phyloP scores from a whole-genome alignment of 2,329 filamentous ascomycete genomes.

The Ophiostoma pallidulum region DNA sequence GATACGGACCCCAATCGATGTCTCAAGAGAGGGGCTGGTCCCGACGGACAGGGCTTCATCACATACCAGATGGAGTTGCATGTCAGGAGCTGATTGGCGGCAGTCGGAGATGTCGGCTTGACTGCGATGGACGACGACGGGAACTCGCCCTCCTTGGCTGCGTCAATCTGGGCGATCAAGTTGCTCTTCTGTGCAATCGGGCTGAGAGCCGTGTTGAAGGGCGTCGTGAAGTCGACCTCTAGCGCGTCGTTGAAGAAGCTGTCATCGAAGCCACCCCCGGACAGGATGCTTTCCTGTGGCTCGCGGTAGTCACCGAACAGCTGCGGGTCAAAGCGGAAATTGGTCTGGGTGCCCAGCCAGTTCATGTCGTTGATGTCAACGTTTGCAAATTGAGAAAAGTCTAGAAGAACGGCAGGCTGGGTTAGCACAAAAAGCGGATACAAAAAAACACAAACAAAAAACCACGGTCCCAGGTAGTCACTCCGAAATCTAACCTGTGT shows the following conservation, averaged over 20 bases:
- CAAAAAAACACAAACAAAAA: no score
- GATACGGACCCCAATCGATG: no score
- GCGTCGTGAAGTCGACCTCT: conserved; percentile 69
- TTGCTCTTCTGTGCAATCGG: conserved; percentile 33
- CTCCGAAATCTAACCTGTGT: conserved; percentile 32
- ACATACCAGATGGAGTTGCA: conserved; percentile 92
- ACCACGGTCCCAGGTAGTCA: no score
- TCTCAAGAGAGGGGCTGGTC: no score
- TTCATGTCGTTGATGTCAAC: conserved; percentile 52
- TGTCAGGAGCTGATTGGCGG: conserved; percentile 52
- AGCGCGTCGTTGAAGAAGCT: conserved; percentile 66
- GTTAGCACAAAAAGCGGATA: no score
- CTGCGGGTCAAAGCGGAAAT: conserved; percentile 80
- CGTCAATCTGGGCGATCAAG: conserved; percentile 70
- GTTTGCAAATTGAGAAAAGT: conserved; percentile 29
- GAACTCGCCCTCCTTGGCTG: conserved; percentile 55
- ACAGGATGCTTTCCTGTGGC: conserved; percentile 69
- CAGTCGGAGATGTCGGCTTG: conserved; percentile 40
- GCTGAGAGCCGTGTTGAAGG: conserved; percentile 59
- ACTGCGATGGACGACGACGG: conserved; percentile 11
- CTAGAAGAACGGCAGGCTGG: conserved; percentile 20
- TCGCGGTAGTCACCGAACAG: conserved; percentile 91
- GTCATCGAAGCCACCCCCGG: conserved; percentile 60
- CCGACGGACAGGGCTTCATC: background rate
- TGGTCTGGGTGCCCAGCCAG: conserved; percentile 71